A percentile compares a stretch with the other conserved stretches of the same genome.
These are phyloP conservation scores for Pulveroboletus sp. DNA, from an alignment of 768 basidiomycete genomes.

Conservation along the genomic window DNA sequence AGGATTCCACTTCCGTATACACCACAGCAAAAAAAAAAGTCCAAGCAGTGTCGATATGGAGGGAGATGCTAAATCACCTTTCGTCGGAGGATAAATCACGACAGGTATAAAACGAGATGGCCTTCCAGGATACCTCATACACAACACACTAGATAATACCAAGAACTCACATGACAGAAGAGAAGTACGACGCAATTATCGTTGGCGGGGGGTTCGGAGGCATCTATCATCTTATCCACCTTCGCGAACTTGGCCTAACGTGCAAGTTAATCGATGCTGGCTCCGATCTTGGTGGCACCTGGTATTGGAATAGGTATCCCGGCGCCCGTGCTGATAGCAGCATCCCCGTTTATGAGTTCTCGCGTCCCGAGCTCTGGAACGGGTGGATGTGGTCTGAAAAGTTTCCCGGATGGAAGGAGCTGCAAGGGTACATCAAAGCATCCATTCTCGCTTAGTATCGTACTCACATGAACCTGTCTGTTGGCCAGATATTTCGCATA, in stretches of 20 bases:
- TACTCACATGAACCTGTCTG: not conserved
- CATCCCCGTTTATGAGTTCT: slow-evolving; percentile 9
- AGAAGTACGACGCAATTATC: slow-evolving; percentile 5
- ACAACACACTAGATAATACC: not conserved
- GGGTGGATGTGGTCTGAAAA: slow-evolving; percentile 11
- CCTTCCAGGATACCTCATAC: too few relatives aligned
- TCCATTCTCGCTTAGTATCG: too few relatives aligned
- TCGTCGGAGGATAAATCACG: not conserved
- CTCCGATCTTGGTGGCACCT: slow-evolving; percentile 10
- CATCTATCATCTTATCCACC: slow-evolving; percentile 5
- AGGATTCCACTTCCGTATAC: too few relatives aligned
- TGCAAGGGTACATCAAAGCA: slow-evolving; percentile 2
- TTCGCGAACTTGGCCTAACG: not conserved
- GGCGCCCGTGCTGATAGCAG: slow-evolving; percentile 8
- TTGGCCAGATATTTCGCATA: slow-evolving; percentile 11
- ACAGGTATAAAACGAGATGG: not conserved
- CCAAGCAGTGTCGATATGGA: too few relatives aligned
- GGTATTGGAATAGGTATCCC: slow-evolving; percentile 16
- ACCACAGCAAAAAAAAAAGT: too few relatives aligned
- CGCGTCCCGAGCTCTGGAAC: slow-evolving; percentile 13
- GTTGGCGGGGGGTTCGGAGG: slow-evolving; percentile 4
- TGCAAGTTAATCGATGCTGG: slow-evolving; percentile 9
- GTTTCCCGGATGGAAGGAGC: slow-evolving; percentile 9
- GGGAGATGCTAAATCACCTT: too few relatives aligned
- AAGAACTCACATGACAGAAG: not conserved